These are phyloP conservation scores for Mortierella sp. DNA, from an alignment of 371 early-diverging fungal genomes.

Conservation along the genomic window DNA sequence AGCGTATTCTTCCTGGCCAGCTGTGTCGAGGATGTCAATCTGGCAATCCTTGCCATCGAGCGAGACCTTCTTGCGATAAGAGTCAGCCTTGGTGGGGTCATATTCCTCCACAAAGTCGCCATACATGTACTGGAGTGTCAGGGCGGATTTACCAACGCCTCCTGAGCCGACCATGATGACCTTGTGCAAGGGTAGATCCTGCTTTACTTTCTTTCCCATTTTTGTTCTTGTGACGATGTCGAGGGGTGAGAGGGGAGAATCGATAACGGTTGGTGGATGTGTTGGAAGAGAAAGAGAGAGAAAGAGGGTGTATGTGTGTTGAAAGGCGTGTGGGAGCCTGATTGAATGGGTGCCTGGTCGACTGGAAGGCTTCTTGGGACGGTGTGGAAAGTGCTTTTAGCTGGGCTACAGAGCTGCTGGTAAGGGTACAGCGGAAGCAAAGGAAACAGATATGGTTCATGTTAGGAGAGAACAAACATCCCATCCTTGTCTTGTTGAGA, in stretches of 20 bases:
- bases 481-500: no score
- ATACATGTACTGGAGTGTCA: conserved; percentile 93
- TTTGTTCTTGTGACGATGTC: background rate
- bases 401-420: no score
- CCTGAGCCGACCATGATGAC: conserved; percentile 95
- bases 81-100: conserved; percentile 96
- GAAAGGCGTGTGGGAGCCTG: no score
- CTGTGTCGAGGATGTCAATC: conserved; percentile 94
- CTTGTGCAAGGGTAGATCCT: conserved; percentile 82
- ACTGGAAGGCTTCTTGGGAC: no score
- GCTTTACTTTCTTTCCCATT: conserved; percentile 65
- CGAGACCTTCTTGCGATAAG: conserved; percentile 77
- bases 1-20: conserved; percentile 92
- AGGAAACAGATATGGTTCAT: no score
- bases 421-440: no score
- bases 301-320: conserved; percentile 2
- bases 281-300: conserved; percentile 2
- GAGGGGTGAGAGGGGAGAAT: background rate
- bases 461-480: no score
- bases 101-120: conserved; percentile 96
- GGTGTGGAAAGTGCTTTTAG: no score
- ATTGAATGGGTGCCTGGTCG: no score
- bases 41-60: conserved; percentile 81
- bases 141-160: conserved; percentile 94
- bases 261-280: background rate